Evolutionary conservation across 495 filamentous ascomycete species (phyloP).

Genomic region (Oleoguttula mirabilis): DNA sequence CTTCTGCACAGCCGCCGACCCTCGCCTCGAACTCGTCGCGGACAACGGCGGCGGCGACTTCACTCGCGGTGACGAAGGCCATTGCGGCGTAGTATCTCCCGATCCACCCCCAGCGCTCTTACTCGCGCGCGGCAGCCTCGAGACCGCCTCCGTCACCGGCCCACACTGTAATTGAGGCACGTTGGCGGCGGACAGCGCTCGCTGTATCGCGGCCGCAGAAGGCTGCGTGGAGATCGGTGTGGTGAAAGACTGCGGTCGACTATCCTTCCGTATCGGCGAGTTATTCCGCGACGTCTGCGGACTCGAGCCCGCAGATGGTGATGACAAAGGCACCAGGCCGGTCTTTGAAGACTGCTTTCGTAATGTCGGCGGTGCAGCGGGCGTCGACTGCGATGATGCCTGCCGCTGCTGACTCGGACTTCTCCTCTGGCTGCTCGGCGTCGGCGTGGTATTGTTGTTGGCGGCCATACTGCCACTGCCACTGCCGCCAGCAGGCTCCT

Average conservation of each 20-base stretch:
- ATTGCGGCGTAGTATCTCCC: slow-evolving; percentile 46
- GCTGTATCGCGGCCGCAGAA: slow-evolving; percentile 49
- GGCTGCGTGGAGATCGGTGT: slow-evolving; percentile 37
- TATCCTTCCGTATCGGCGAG: slow-evolving; percentile 42
- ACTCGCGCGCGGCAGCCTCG: slow-evolving; percentile 48
- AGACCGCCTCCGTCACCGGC: slow-evolving; percentile 40
- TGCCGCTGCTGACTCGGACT: slow-evolving; percentile 7
- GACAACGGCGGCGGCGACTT: slow-evolving; percentile 55
- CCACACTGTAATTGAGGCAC: slow-evolving; percentile 47
- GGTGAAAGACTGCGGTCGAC: slow-evolving; percentile 38
- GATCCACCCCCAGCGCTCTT: slow-evolving; percentile 39
- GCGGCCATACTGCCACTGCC: too few species aligned
- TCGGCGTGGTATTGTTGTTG: too few species aligned
- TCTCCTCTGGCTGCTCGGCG: not conserved
- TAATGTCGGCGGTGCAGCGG: slow-evolving; percentile 3
- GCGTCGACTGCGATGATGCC: slow-evolving; percentile 1
- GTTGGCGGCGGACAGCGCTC: slow-evolving; percentile 50
- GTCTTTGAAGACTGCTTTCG: slow-evolving; percentile 18
- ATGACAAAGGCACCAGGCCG: slow-evolving; percentile 14
- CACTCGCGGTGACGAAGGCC: slow-evolving; percentile 54
- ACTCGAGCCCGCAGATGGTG: slow-evolving; percentile 24
- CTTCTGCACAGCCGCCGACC: slow-evolving; percentile 26
- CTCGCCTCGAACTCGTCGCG: slow-evolving; percentile 24
- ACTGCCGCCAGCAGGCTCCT: slow-evolving; percentile 15
- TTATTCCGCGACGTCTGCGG: slow-evolving; percentile 29